Base-by-base conservation (phyloP, 2,329 filamentous ascomycete species). In the Cadophora gregata region DNA sequence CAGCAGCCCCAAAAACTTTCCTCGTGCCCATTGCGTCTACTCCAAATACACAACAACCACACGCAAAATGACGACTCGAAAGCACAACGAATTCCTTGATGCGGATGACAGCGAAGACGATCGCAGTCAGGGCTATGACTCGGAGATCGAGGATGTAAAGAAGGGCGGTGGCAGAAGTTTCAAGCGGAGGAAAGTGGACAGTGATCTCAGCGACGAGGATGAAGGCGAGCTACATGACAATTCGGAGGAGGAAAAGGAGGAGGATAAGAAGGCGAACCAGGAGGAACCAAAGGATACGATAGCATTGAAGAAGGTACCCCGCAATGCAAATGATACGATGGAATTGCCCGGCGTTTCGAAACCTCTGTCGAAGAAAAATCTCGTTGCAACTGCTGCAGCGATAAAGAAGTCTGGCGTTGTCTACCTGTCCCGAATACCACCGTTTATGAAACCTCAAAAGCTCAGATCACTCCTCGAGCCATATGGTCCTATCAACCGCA, bases 401-500 rank as follows among this genome's bases (percentile, higher is more conserved):
- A 84, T 90, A 67, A 88, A 87, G 72, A 90, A 89, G 76, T 93
- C 91, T 0, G 93, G 93, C 69, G 91, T 96, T 14, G 83, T 96
- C 67, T 96, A 96, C 80, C 84, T 96, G 69, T 95, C 92, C 4
- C 88, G 93, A 67, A 87, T 96, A 69, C 93, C 93, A 4, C 93
- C 93, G 0, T 96, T 94, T 79, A 96, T 96, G 92, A 94, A 93
- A 75, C 92, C 92, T 7, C 82, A 84, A 61, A 94, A 94, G 75
- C 83, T 96, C 48, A 88, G 91, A 71, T 88, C 89, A 21, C 87
- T 93, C 16, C 86, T 96, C 63, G 84, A 89, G 68, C 90, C 89
- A 10, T 93, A 93, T 79, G 93, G 93, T 67, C 83, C 83, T 47
- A 87, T 95, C 75, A 91, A 91, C 74, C 89, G 91, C 73, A 89